Conservation (phyloP, 345 rosid genomes). For the Heritiera littoralis region DNA sequence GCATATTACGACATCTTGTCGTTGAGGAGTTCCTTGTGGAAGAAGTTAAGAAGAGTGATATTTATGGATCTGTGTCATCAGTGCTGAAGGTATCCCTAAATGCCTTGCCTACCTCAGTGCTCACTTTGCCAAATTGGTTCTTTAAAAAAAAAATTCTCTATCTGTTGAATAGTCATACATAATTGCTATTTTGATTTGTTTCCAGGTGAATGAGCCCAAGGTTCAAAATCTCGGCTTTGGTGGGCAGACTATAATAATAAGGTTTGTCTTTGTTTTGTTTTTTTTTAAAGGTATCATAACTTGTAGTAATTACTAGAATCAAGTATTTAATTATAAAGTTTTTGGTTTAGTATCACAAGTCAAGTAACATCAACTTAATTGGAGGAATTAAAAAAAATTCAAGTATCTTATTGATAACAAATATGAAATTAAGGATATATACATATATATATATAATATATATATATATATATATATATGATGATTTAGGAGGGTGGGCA, state of each 20-base stretch:
- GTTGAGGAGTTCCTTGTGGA: constrained; percentile 77
- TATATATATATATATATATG: too few relatives aligned
- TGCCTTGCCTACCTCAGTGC: constrained; percentile 7
- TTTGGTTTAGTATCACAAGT: too few relatives aligned
- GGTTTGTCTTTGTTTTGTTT: constrained; percentile 37
- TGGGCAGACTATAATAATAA: constrained; percentile 54
- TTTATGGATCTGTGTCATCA: constrained; percentile 91
- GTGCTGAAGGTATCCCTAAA: constrained; percentile 66
- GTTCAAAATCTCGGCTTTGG: constrained; percentile 53
- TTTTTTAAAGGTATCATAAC: neutral
- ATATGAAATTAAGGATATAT: too few relatives aligned
- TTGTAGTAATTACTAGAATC: neutral
- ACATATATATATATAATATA: too few relatives aligned
- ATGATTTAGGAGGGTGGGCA: too few relatives aligned
- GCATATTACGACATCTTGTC: constrained; percentile 82
- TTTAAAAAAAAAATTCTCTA: neutral
- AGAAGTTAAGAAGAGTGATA: constrained; percentile 94
- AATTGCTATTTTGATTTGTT: constrained; percentile 23
- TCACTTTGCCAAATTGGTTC: neutral
- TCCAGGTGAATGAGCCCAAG: constrained; percentile 81
- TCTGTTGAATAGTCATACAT: neutral
- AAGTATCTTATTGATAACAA: too few relatives aligned
- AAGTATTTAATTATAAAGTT: neutral
- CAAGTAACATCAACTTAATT: too few relatives aligned
- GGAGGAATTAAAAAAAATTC: neutral